These are phyloP conservation scores for Trichophyton verrucosum DNA, from an alignment of 2,329 filamentous ascomycete genomes.

Conservation along the genomic window DNA sequence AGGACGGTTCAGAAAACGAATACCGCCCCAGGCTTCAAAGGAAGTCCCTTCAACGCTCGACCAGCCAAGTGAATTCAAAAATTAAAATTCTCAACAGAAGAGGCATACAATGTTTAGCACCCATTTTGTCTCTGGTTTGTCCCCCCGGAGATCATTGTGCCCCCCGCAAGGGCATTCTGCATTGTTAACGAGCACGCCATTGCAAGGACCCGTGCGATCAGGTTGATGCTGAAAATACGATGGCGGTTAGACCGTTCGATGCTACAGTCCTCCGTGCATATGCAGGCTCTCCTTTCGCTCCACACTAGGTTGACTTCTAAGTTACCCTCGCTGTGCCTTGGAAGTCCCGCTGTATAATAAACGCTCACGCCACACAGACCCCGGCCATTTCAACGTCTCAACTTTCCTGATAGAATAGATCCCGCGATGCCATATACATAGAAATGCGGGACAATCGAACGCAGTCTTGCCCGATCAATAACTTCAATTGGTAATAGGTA, in stretches of 20 bases:
- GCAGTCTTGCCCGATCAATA: not conserved
- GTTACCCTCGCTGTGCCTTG: not conserved
- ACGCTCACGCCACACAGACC: not conserved
- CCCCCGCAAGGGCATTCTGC: not conserved
- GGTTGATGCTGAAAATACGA: not conserved
- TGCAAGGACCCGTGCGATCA: not conserved
- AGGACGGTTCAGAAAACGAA: conserved; percentile 31
- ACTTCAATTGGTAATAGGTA: not conserved
- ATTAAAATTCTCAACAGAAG: not conserved
- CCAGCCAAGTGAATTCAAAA: not conserved
- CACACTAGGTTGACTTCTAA: not conserved
- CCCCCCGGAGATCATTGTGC: not conserved
- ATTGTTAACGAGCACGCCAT: not conserved
- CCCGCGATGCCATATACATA: not conserved
- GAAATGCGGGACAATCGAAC: not conserved
- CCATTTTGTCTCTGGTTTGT: not conserved
- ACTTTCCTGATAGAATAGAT: not conserved
- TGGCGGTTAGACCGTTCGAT: not conserved
- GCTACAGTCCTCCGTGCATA: not conserved
- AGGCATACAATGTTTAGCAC: not conserved
- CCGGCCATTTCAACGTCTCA: not conserved
- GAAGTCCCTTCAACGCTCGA: not conserved
- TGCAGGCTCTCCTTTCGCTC: not conserved
- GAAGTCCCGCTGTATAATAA: not conserved
- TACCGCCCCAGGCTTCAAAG: not conserved